A percentile compares a stretch with the other conserved stretches of the same genome.
Evolutionary conservation across 108 stramenopile species (phyloP).

Genomic region (Nannochloropsis salina): DNA sequence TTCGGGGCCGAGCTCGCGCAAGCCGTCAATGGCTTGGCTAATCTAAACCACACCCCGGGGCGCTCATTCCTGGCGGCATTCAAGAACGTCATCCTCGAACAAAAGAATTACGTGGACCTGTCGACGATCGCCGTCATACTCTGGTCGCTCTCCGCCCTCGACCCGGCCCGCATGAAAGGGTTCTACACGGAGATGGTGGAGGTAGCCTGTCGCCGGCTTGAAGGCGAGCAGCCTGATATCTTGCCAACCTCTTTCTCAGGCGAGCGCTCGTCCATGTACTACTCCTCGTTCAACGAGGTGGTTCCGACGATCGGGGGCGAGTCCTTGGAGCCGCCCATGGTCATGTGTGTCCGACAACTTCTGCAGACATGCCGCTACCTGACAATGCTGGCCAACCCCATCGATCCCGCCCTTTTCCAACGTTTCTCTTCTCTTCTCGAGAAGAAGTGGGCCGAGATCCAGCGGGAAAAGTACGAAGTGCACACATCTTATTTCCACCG

Average conservation of each 20-base stretch:
- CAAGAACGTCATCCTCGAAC: neutral
- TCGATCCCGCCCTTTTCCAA: neutral
- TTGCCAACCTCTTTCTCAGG: neutral
- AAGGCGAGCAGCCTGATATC: neutral
- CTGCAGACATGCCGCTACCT: neutral
- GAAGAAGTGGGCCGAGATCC: neutral
- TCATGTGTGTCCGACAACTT: neutral
- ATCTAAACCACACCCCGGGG: neutral
- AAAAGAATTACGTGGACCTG: slow-evolving; percentile 5
- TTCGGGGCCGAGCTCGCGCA: neutral
- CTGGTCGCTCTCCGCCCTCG: neutral
- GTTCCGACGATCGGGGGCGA: slow-evolving; percentile 12
- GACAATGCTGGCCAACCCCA: neutral
- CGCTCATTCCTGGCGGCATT: neutral
- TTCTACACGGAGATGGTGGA: slow-evolving; percentile 17
- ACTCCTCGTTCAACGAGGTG: neutral
- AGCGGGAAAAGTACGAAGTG: neutral
- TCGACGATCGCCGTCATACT: slow-evolving; percentile 1
- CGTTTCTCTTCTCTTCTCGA: neutral
- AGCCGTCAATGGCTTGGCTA: slow-evolving; percentile 14
- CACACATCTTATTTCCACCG: neutral
- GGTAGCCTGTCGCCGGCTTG: neutral
- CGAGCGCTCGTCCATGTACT: neutral
- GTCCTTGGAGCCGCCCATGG: neutral
- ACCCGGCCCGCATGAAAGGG: neutral